Base-by-base conservation (phyloP, 108 stramenopile genomes). In the Stephanodiscus minutulus region DNA sequence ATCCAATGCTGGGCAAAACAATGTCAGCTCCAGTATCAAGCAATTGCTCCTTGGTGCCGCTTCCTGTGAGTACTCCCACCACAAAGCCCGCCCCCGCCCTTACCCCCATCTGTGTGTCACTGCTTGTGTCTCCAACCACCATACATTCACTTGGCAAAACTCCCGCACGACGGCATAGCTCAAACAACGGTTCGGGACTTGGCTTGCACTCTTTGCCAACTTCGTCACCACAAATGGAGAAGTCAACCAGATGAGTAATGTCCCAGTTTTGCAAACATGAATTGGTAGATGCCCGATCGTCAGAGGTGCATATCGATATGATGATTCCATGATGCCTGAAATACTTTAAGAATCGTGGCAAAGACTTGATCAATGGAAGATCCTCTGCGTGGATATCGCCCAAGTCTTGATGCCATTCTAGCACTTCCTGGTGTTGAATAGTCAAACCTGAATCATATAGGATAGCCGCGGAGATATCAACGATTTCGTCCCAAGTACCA, bases 21-120 rank as follows among this genome's bases (percentile, higher is more conserved):
- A 85, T 29, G 46, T 86, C 63, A 9, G 87, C 87, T 7, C 85
- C 87, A 41, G 68, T 60, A 25, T 79, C 69, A 52, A 86, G 43
- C 33, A 88, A 49, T 46, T 88, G 81, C 25, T 73, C 31, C 41
- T 43, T 58, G 11, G 73, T 81, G 6, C 85, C 85, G 74, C 77
- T 79, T 53, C 87, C 87, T n/a, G 77, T 82, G 39, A 88, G 46
- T 0, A 88, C 87, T 25, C 87, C 87, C 12, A 88, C 70, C 24
- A 72, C 55, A 9, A 88, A 63, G 7, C 83, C 83, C 25, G 83
- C 87, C 13, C 57, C 53, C 15, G 81, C 68, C 35, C 69, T 65
- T 2, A 61, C 24, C 15, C 73, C 85, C 85, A 88, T 86, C 2
- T 75, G 73, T 8, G 77, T 84, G 70, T 88, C 87, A 22, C 56